These are phyloP conservation scores for Croton laevigatus DNA, from an alignment of 441 rosid species.

Conservation along the genomic window DNA sequence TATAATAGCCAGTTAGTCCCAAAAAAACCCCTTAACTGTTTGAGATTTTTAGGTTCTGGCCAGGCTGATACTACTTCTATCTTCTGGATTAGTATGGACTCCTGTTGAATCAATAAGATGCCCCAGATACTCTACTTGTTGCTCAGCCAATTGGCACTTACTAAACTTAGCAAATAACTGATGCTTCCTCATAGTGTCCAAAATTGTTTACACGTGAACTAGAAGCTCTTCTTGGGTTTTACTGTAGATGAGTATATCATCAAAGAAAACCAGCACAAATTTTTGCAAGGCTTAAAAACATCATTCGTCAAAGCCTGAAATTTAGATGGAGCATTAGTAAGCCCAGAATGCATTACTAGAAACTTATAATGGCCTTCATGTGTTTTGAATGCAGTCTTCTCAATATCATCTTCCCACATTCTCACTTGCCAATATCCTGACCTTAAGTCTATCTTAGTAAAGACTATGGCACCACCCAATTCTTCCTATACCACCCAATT, in stretches of 20 bases:
- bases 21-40: too few species aligned
- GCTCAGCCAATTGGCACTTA: too few species aligned
- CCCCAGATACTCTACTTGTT: too few species aligned
- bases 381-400: neutral
- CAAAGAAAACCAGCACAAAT: neutral
- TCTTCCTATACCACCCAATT: too few species aligned
- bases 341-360: neutral
- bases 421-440: neutral
- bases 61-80: too few species aligned
- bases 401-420: rapidly evolving
- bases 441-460: neutral
- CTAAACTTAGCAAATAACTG: neutral
- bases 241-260: neutral
- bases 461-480: neutral
- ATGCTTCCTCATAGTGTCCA: neutral
- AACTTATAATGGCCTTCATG: neutral
- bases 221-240: neutral
- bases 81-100: too few species aligned
- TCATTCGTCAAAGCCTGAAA: neutral
- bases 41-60: too few species aligned
- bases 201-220: neutral
- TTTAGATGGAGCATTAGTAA: neutral
- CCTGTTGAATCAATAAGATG: too few species aligned
- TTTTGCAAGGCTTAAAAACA: neutral
- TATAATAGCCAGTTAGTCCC: too few species aligned